Evolutionary conservation across 768 basidiomycete genomes (phyloP), one percentile per base, ranked within the genome.

Genomic region (Boletus reticulatus): DNA sequence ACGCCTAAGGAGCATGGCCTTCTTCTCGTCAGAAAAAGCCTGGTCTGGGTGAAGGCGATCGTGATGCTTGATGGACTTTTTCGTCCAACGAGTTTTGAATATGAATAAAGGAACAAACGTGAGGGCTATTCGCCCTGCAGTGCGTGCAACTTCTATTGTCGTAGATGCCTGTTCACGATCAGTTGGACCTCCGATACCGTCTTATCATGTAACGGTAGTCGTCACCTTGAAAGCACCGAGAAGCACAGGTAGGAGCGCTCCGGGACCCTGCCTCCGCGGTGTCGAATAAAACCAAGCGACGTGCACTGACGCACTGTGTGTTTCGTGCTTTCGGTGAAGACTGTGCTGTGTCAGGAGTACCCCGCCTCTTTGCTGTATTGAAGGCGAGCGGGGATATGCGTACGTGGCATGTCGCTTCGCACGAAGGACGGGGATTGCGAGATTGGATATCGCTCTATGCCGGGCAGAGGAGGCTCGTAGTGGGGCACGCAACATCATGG

Each of bases 61-160:
- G 11, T 70, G 67, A 56, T 82, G 78, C 9, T 80, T 72, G 57
- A 91, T 78, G 22, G 75, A 68, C 62, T 71, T 81, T 55, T 73
- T 77, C 0, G 83, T 74, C 58, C 73, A 78, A 58, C 78, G 72
- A 49, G 84, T 87, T 60, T 79, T 83, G 38, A 90, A 58, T 50
- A 89, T 69, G 55, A 91, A 65, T 32, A 89, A 67, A 22, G 92
- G 92, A 13, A 91, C 74, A 58, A 94, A 83, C 0, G 89, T 92
- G 32, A 94, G 76, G 0, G 83, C 84, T 48, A 94, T 77, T 54
- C 92, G 82, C 43, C 79, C 84, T 42, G 83, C 81, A 9, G 84
- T 89, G 46, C 86, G 81, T 16, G 84, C 82, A n/a, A 87, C 41
- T 63, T 88, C 85, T 48, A 94, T 75, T 0, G 85, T 80, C n/a